These are phyloP conservation scores for Aspergillus caelatus DNA, from an alignment of 2,329 filamentous ascomycete genomes.

Conservation along the genomic window DNA sequence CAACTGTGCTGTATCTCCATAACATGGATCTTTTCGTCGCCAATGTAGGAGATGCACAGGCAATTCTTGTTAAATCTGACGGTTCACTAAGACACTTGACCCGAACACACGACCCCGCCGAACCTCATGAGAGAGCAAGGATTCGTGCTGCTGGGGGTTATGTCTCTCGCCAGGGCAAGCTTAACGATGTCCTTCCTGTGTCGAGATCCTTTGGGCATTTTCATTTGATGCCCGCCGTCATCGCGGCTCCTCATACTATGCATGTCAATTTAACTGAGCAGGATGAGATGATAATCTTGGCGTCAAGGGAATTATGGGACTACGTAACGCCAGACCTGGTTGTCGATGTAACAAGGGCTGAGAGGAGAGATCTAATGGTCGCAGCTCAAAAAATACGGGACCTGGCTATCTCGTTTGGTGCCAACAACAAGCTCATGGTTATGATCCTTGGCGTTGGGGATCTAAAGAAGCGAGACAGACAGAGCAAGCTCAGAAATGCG, in stretches of 20 bases:
- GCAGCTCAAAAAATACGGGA: conserved; percentile 93
- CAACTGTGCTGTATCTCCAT: conserved; percentile 87
- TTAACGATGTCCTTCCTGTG: conserved; percentile 89
- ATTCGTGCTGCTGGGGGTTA: conserved; percentile 95
- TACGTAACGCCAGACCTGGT: conserved; percentile 87
- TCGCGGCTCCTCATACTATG: conserved; percentile 83
- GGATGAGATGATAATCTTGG: conserved; percentile 91
- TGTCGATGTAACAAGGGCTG: conserved; percentile 85
- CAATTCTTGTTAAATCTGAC: conserved; percentile 90
- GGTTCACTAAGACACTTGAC: conserved; percentile 83
- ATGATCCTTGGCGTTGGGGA: conserved; percentile 97
- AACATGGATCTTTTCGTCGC: conserved; percentile 90
- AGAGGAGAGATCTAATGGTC: conserved; percentile 88
- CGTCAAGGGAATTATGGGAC: conserved; percentile 93
- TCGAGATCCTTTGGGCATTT: conserved; percentile 95
- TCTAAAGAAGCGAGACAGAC: conserved; percentile 78
- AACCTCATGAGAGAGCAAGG: conserved; percentile 77
- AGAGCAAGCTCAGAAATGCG: conserved; percentile 70
- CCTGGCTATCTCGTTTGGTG: conserved; percentile 92
- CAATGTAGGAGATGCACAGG: conserved; percentile 93
- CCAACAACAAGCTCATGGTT: conserved; percentile 94
- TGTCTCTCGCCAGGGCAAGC: conserved; percentile 89
- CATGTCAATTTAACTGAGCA: conserved; percentile 79
- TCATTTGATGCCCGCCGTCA: conserved; percentile 87
- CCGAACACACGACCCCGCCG: conserved; percentile 89